These are phyloP conservation scores for Potentilla sterilis DNA, from an alignment of 306 rosid genomes.

Conservation along the genomic window DNA sequence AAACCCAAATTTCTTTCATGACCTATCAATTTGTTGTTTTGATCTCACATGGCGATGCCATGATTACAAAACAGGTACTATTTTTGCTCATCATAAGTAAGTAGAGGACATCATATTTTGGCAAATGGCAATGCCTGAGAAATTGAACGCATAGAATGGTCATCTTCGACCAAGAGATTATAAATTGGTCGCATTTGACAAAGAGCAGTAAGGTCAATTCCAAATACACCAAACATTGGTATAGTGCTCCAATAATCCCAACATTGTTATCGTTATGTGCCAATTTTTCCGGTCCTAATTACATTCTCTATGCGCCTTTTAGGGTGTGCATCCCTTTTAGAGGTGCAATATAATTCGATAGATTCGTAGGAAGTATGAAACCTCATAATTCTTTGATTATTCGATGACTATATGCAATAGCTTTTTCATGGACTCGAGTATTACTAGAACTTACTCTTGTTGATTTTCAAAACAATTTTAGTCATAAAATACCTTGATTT, in stretches of 20 bases:
- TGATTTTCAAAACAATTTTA: too few species aligned
- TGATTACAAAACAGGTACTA: background rate
- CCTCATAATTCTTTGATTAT: too few species aligned
- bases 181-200: background rate
- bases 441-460: too few species aligned
- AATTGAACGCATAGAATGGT: background rate
- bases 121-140: background rate
- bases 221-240: background rate
- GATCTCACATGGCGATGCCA: background rate
- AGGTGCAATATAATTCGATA: too few species aligned
- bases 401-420: too few species aligned
- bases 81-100: background rate
- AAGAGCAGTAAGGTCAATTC: background rate
- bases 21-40: background rate
- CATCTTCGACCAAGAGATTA: background rate
- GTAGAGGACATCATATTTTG: background rate
- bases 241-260: constrained; percentile 14
- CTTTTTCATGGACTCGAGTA: too few species aligned
- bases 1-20: background rate
- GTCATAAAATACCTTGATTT: too few species aligned
- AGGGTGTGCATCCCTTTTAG: background rate
- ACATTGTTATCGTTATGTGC: background rate
- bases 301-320: background rate
- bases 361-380: too few species aligned
- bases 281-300: constrained; percentile 1